Evolutionary conservation across 495 filamentous ascomycete species (phyloP), one percentile per base, ranked within the genome.

Genomic region (Aspergillus diversus): DNA sequence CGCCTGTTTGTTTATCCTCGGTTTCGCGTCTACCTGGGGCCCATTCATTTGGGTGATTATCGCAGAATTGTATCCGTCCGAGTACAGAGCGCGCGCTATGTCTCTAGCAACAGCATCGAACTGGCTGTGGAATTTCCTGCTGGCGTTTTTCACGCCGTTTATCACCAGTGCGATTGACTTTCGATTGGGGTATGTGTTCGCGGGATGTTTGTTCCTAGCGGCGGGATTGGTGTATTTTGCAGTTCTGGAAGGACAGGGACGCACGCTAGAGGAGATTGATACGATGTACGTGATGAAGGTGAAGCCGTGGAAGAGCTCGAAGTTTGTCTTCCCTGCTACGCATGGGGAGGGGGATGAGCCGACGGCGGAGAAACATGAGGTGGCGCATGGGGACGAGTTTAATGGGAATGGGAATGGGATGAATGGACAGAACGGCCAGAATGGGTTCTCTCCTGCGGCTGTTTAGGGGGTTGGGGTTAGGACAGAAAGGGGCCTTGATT

Each of bases 81-180:
- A 86, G 57, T 91, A 90, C 69, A 85, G 91, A 51, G 89, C 89
- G 8, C 84, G 85, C 42, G 86, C 82, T 57, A 92, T 92, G 86
- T 87, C 87, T 16, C 69, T 92, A 8, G 87, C 89, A 5, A 93
- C 92, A 0, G 86, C 89, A 8, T 84, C 86, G 37, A 96, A 94
- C 77, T 96, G 92, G 92, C 78, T 87, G 27, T 93, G 88, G 87
- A 96, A 95, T 71, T 96, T 93, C 79, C 70, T 93, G 55, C 84
- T 94, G 64, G 83, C 85, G 9, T 92, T 92, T 78, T 89, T 92
- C 74, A 92, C 90, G 0, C 87, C 90, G 0, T 87, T 89, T 71
- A 90, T 91, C 67, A 87, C 84, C 9, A 68, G 71, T 1, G 81
- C 78, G 4, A 92, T 94, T 67, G 81, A 84, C 52, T 93, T 87